Base-by-base conservation (phyloP, 352 stramenopile species). In the Globisporangium echinulatum region DNA sequence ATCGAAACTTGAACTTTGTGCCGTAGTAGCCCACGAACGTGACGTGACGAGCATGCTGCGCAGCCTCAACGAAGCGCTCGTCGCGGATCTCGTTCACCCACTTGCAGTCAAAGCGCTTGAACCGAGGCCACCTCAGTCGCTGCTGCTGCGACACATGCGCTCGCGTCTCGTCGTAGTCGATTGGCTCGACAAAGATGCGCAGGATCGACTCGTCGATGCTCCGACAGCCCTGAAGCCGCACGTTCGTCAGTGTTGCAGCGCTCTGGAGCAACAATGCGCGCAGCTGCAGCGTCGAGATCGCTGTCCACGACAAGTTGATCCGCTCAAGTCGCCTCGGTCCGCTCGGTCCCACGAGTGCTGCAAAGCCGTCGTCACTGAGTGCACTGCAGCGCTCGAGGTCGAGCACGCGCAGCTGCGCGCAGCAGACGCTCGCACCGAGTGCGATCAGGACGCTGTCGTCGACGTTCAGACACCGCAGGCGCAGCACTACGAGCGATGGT, bases 1-100 rank as follows among this genome's bases (percentile, higher is more conserved):
- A 39, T n/a, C n/a, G 42, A 14, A 54, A 49, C 8, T 43, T 52
- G 43, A 54, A 59, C 43, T 68, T 54, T 13, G 58, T 59, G 44
- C 62, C 66, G 48, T 69, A 72, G 47, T 72, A 72, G 5, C 66
- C 61, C 9, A 69, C 52, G 33, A 68, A 64, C 4, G 13, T 49
- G 11, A 25, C 46, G 15, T 36, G 11, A 1, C 54, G 62, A 4
- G 66, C 10, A 3, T 33, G 9, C 5, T 48, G 40, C 1, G 57
- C 38, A 13, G 59, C 25, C 37, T 46, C n/a, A 6, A 61, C 19
- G 7, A 72, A 19, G 8, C 63, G 52, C 9, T 64, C 54, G 56
- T 72, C 62, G 9, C 37, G 15, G 39, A 69, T 63, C 17, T 48
- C 56, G 52, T 64, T 61, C 43, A 68, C 59, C 66, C 62, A 72